A percentile compares a stretch with the other conserved stretches of the same genome.
phyloP scores from a whole-genome alignment of 2,329 filamentous ascomycete genomes.

The Tolypocladium paradoxum region DNA sequence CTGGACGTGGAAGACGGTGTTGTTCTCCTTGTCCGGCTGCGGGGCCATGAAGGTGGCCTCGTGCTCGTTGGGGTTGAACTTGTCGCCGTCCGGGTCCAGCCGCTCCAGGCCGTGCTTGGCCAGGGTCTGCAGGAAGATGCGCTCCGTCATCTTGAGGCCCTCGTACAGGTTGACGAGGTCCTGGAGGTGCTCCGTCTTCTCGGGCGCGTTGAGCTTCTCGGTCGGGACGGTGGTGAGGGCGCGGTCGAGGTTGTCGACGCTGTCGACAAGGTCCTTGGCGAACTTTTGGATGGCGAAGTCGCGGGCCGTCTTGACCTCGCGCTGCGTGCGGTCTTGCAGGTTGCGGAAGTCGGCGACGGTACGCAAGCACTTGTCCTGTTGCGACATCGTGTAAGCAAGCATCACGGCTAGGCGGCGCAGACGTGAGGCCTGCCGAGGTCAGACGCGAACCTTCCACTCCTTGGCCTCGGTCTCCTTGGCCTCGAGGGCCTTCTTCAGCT shows the following conservation, averaged over 20 bases:
- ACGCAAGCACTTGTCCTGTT: constrained; percentile 86
- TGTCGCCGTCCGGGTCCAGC: constrained; percentile 71
- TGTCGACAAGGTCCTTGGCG: constrained; percentile 88
- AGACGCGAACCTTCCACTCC: constrained; percentile 67
- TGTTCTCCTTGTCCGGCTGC: constrained; percentile 77
- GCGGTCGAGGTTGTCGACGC: constrained; percentile 93
- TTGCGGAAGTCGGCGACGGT: constrained; percentile 95
- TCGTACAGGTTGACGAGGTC: constrained; percentile 75
- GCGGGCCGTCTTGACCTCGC: constrained; percentile 76
- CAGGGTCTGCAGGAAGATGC: constrained; percentile 74
- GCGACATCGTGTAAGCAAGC: neutral
- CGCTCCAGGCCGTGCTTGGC: constrained; percentile 91
- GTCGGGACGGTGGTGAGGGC: constrained; percentile 69
- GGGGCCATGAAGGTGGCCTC: constrained; percentile 95
- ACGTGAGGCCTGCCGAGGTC: constrained; percentile 4
- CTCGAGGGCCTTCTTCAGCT: constrained; percentile 41
- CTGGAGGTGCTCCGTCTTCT: constrained; percentile 44
- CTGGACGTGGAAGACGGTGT: constrained; percentile 83
- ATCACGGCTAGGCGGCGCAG: neutral
- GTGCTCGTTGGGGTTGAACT: constrained; percentile 93
- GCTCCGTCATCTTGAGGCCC: constrained; percentile 91
- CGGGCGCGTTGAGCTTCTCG: constrained; percentile 52
- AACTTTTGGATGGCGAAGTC: constrained; percentile 96
- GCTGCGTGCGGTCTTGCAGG: constrained; percentile 86
- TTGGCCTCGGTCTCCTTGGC: constrained; percentile 42